Evolutionary conservation across 306 rosid genomes (phyloP).

Genomic region (Cucurbita moschata): DNA sequence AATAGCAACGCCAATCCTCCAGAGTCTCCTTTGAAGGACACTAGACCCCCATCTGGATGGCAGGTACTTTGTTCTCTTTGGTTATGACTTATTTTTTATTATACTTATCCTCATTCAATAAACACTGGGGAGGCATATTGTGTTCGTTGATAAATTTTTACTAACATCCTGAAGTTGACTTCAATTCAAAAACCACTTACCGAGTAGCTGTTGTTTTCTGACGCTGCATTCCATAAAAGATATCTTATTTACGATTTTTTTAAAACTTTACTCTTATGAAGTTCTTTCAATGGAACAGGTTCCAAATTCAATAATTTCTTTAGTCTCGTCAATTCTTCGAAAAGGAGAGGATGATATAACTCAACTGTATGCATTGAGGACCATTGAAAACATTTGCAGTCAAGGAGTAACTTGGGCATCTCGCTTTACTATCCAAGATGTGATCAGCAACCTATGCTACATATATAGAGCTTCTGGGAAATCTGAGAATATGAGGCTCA

Average conservation of each 20-base stretch:
- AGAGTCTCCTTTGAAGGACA: constrained; percentile 80
- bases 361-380: constrained; percentile 85
- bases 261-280: not conserved
- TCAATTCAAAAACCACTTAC: not conserved
- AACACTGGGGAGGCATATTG: not conserved
- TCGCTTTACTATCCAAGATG: constrained; percentile 74
- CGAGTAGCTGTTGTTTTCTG: not conserved
- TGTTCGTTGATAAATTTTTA: not conserved
- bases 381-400: constrained; percentile 79
- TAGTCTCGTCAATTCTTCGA: constrained; percentile 68
- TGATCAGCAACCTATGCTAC: constrained; percentile 65
- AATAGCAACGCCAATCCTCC: constrained; percentile 40
- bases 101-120: not conserved
- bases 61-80: constrained; percentile 49
- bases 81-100: constrained; percentile 5
- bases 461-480: constrained; percentile 82
- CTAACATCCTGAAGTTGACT: not conserved
- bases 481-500: constrained; percentile 86
- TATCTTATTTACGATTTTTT: not conserved
- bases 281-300: constrained; percentile 38
- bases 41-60: constrained; percentile 47
- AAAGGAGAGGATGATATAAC: constrained; percentile 95
- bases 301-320: constrained; percentile 60
- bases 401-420: constrained; percentile 87
- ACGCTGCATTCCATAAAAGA: not conserved